Conservation (phyloP, 345 rosid genomes). For the Salix koriyanagi region DNA sequence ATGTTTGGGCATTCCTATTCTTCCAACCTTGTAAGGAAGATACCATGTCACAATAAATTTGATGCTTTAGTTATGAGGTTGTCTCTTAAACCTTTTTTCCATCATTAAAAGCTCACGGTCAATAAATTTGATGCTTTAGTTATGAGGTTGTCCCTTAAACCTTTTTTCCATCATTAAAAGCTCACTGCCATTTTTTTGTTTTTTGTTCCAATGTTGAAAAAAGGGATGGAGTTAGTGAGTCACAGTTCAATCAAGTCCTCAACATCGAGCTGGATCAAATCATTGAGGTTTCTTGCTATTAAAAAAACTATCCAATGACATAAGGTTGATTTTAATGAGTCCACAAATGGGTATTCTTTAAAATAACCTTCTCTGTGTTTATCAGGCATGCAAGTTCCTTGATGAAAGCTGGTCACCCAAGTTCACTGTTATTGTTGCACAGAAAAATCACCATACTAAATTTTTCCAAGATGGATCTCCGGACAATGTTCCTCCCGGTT, state of each 20-base stretch:
- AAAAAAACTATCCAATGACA: background rate
- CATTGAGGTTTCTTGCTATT: constrained; percentile 15
- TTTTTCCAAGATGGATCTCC: constrained; percentile 19
- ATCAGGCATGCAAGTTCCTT: constrained; percentile 19
- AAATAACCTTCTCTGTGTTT: background rate
- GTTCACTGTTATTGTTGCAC: constrained; percentile 22
- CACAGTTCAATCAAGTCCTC: constrained; percentile 27
- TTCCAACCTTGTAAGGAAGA: background rate
- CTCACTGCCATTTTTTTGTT: background rate
- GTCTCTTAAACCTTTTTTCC: background rate
- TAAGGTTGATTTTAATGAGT: background rate
- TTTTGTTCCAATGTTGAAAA: background rate
- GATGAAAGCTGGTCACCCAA: constrained; percentile 23
- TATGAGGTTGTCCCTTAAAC: background rate
- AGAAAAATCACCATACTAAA: constrained; percentile 23
- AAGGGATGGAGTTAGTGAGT: constrained; percentile 30
- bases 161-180: background rate
- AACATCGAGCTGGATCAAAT: constrained; percentile 23
- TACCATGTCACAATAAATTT: background rate
- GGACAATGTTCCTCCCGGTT: constrained; percentile 23
- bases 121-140: background rate
- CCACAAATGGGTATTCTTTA: background rate
- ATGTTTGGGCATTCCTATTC: background rate
- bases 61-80: background rate
- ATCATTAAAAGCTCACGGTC: background rate